Evolutionary conservation across 2,329 filamentous ascomycete species (phyloP), one percentile per base, ranked within the genome.

Genomic region (Whalleya microplaca): DNA sequence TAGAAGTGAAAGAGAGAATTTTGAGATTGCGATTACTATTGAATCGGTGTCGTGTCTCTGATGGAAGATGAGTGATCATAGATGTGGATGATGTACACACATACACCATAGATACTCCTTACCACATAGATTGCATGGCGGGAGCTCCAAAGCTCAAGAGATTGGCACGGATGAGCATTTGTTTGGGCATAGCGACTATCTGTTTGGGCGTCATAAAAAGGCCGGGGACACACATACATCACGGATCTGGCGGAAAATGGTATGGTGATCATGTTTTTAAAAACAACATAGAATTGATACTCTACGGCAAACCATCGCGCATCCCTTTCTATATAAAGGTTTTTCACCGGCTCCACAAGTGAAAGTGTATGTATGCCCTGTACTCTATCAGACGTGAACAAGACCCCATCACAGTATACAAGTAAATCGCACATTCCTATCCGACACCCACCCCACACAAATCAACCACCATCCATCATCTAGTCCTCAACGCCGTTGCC

Each of bases 151-250:
- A 37, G 32, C 32, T 37, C 32, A 16, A 37, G 32, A 37, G 32
- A 37, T 37, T 16, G 14, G 14, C 32, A 14, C 10, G 32, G 32
- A 37, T 37, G 14, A 3, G 14, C 6, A 37, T 14, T 14, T 6
- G 9, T 16, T 37, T 37, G 32, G 32, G 32, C 32, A 16, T 37
- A 37, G 32, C 14, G 9, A 37, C 9, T 37, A 14, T 37, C 14
- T 16, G 14, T 12, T 37, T 37, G 32, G 23, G 23, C 23, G 23
- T 27, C 32, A 37, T 37, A 37, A 16, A 27, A 9, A 9, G 23
- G 23, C 9, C 9, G 23, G 23, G 23, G 23, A 27, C 23, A 27
- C 4, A 9, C 23, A 27, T 61, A 20, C 58, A 61, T 20, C 58
- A 50, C 29, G 48, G 58, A 18, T 37, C 20, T 41, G 49, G 48